Percentiles rank a stretch among this genome's conserved stretches.
phyloP scores from a whole-genome alignment of 2,329 filamentous ascomycete genomes.

The Xylaria sp. region DNA sequence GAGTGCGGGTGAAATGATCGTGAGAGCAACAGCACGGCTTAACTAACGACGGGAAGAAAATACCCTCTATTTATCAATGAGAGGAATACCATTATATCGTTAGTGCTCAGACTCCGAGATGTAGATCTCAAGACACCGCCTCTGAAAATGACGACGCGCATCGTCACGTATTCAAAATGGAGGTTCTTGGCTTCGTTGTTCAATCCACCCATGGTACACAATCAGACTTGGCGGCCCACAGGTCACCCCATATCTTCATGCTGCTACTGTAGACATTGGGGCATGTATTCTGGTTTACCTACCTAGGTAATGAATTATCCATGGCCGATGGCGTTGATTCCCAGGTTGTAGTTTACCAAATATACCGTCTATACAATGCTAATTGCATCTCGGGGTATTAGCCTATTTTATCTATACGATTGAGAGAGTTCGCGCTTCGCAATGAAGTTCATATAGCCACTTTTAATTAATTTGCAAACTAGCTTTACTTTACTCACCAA shows the following conservation, averaged over 20 bases:
- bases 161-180: slow-evolving; percentile 15
- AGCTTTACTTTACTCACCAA: background rate
- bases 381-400: background rate
- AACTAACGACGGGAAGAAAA: background rate
- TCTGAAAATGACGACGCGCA: slow-evolving; percentile 25
- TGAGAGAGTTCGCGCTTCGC: background rate
- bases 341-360: background rate
- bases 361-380: background rate
- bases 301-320: background rate
- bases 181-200: slow-evolving; percentile 26
- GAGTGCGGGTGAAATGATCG: slow-evolving; percentile 1
- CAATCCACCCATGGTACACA: slow-evolving; percentile 2
- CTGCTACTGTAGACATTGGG: background rate
- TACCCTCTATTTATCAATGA: slow-evolving; percentile 19
- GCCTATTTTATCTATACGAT: background rate
- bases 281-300: background rate
- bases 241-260: background rate
- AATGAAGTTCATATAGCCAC: background rate
- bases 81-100: background rate
- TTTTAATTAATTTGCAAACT: background rate
- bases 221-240: slow-evolving; percentile 26
- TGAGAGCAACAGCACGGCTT: background rate
- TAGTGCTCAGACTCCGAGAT: background rate
- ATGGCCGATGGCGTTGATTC: background rate
- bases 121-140: slow-evolving; percentile 13